These are phyloP conservation scores for Coelastrella sp. DNA, from an alignment of 139 green algal species.

Conservation along the genomic window DNA sequence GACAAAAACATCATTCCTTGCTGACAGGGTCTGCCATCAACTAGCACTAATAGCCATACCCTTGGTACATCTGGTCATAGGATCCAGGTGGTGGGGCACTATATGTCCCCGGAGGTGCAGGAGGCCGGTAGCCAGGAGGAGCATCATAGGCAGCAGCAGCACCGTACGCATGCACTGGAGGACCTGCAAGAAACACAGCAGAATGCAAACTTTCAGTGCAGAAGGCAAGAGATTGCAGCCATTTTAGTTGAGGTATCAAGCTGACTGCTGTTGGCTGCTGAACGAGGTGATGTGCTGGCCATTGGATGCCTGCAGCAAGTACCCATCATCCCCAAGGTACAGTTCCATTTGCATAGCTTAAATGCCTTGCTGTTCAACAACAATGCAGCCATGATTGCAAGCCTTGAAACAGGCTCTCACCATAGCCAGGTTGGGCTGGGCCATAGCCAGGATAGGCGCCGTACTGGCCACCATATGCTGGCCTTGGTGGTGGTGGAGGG, in stretches of 20 bases:
- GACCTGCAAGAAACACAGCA: neutral
- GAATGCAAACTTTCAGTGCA: neutral
- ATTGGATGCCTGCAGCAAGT: neutral
- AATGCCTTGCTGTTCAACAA: too few species aligned
- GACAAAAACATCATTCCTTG: too few species aligned
- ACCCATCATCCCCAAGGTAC: neutral
- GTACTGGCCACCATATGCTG: neutral
- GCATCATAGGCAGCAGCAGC: neutral
- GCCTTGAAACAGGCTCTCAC: neutral
- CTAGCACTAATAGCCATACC: neutral
- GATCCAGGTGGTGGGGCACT: neutral
- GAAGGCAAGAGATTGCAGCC: too few species aligned
- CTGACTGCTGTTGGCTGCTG: too few species aligned
- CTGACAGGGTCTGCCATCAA: too few species aligned
- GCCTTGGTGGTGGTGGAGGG: conserved; percentile 6
- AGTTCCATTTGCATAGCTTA: too few species aligned
- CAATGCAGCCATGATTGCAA: too few species aligned
- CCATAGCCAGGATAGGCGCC: neutral
- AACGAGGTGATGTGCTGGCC: neutral
- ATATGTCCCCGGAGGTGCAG: neutral
- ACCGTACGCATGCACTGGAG: neutral
- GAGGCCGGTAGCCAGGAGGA: neutral
- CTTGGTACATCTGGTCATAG: neutral
- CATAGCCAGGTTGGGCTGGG: neutral
- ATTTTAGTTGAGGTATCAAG: too few species aligned